Evolutionary conservation across 2,329 filamentous ascomycete species (phyloP).

Genomic region (Alternaria infectoria): DNA sequence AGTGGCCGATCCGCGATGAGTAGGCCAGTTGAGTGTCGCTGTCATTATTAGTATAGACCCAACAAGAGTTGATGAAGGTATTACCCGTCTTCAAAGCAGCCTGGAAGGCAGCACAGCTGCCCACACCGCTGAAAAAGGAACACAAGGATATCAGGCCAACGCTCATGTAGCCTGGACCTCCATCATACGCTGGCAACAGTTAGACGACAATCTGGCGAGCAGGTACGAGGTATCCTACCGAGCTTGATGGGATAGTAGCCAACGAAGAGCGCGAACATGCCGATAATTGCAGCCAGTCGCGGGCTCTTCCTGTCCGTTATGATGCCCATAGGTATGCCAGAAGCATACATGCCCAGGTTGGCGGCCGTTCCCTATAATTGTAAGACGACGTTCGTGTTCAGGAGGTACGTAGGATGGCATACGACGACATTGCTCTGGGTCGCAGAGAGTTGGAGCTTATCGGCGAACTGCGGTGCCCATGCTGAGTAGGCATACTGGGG

Average conservation of each 20-base stretch:
- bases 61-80: background rate
- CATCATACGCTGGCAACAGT: conserved; percentile 69
- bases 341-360: conserved; percentile 93
- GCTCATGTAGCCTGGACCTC: conserved; percentile 64
- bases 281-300: conserved; percentile 76
- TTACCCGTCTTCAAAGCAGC: conserved; percentile 79
- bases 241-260: conserved; percentile 87
- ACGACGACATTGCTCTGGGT: conserved; percentile 92
- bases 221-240: conserved; percentile 44
- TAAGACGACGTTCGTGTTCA: conserved; percentile 33
- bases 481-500: conserved; percentile 93
- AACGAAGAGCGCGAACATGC: conserved; percentile 71
- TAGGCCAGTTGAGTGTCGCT: conserved; percentile 89
- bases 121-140: conserved; percentile 83
- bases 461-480: conserved; percentile 95
- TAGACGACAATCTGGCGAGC: conserved; percentile 21
- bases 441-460: conserved; percentile 83
- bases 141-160: conserved; percentile 75
- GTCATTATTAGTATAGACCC: no score
- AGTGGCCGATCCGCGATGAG: conserved; percentile 89
- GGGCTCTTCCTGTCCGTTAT: conserved; percentile 85
- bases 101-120: conserved; percentile 89
- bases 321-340: conserved; percentile 87
- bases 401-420: conserved; percentile 38
- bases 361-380: conserved; percentile 63